Evolutionary conservation across 1,284 basidiomycete species (phyloP), one percentile per base, ranked within the genome.

Genomic region (Phaffia rhodozyma): DNA sequence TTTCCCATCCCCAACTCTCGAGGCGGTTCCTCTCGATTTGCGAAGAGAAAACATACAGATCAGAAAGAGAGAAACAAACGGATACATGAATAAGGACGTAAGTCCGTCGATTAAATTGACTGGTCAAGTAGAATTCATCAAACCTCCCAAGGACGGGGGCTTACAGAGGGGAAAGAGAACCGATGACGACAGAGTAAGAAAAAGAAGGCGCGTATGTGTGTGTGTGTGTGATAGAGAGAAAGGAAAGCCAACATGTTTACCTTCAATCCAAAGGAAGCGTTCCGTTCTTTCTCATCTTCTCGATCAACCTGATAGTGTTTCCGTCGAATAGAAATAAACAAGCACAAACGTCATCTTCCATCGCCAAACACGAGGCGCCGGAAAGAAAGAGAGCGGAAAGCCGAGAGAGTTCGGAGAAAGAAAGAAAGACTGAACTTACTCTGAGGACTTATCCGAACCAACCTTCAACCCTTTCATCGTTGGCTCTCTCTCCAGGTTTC

Each of bases 381-480:
- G 32, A 9, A 9, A 34, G 32, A 34, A 34, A 18, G 16, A 9
- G 7, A 52, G 7, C 50, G 7, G 21, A 18, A 27, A 27, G 7
- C 18, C 18, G 29, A 53, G 9, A 25, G 51, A 25, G 23, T 21
- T 3, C 29, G 29, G 38, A 16, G 23, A n/a, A 30, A 25, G 51
- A 53, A 3, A 53, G 11, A 23, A 21, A n/a, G 29, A 18, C 13
- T 62, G 47, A 3, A 32, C 23, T 18, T 49, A 21, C 23, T n/a
- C 61, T 11, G 27, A 25, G 7, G 32, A 43, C 16, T 43, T 43
- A 11, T 16, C 38, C 38, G 5, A 7, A 7, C 38, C 38, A 11
- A 57, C 49, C 25, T 60, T 25, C n/a, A 65, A 7, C 20, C 63
- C 63, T 43, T 57, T 57, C 30, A 55, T 34, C 23, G 54, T 51